A percentile compares a stretch with the other conserved stretches of the same genome.
phyloP scores from a whole-genome alignment of 495 filamentous ascomycete species.

The Aspergillus bertholletiae region DNA sequence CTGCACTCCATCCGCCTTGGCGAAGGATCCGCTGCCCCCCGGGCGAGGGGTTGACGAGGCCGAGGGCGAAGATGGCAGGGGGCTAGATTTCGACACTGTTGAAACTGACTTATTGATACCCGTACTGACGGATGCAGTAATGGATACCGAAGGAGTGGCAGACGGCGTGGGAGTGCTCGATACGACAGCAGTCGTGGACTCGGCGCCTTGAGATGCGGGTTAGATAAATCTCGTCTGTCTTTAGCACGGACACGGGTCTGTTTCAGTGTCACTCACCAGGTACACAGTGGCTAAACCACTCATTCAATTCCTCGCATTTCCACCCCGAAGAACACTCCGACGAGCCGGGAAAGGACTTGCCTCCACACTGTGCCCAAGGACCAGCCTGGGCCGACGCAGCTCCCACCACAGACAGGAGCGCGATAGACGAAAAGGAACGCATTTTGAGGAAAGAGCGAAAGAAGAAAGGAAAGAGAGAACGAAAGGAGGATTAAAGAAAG shows the following conservation, averaged over 20 bases:
- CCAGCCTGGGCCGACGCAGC: not conserved
- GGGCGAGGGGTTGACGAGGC: not conserved
- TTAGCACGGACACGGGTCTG: not conserved
- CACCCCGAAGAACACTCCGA: not conserved
- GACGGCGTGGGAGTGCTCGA: no score
- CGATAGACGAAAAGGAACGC: not conserved
- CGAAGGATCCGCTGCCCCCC: not conserved
- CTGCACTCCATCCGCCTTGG: conserved; percentile 39
- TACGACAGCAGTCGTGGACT: not conserved
- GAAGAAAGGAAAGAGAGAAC: not conserved
- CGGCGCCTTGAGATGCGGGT: not conserved
- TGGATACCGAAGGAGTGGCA: not conserved
- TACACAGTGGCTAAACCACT: not conserved
- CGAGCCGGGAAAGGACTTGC: not conserved
- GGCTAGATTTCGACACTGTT: no score
- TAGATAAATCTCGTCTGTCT: not conserved
- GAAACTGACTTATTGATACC: not conserved
- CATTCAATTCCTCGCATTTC: not conserved
- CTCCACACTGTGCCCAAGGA: not conserved
- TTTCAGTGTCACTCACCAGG: not conserved
- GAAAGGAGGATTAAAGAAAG: not conserved
- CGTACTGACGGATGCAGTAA: not conserved
- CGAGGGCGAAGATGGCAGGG: not conserved
- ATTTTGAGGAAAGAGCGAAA: not conserved
- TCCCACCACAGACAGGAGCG: not conserved